These are phyloP conservation scores for Kwoniella sp. DNA, from an alignment of 768 basidiomycete genomes.

Conservation along the genomic window DNA sequence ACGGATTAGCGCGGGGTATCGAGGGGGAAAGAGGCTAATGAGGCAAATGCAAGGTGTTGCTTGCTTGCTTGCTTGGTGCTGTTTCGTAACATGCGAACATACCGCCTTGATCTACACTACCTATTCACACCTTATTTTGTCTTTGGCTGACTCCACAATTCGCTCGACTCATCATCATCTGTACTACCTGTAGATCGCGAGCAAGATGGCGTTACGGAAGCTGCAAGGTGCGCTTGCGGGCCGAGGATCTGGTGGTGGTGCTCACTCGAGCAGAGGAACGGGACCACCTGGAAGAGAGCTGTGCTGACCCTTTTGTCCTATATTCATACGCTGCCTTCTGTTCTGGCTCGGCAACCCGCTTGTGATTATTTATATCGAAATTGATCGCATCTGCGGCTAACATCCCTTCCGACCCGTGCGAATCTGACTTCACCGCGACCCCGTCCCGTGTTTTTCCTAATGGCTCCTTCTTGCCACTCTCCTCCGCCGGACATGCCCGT, in stretches of 20 bases:
- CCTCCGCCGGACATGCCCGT: too few relatives aligned
- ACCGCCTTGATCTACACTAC: background rate
- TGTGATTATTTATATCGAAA: background rate
- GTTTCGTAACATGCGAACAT: background rate
- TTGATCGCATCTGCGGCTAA: too few relatives aligned
- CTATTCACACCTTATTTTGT: background rate
- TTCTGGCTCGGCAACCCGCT: background rate
- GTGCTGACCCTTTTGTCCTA: constrained; percentile 1
- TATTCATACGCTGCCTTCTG: constrained; percentile 8
- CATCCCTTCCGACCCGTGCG: too few relatives aligned
- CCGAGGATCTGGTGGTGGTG: too few relatives aligned
- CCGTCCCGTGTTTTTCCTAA: too few relatives aligned
- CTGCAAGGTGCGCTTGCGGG: constrained; percentile 35
- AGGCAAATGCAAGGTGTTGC: background rate
- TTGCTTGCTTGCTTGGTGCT: background rate
- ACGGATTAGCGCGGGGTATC: background rate
- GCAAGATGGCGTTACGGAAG: constrained; percentile 44
- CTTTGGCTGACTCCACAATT: background rate
- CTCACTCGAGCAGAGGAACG: too few relatives aligned
- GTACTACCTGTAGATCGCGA: background rate
- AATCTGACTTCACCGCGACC: too few relatives aligned
- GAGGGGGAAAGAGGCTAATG: background rate
- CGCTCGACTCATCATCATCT: background rate
- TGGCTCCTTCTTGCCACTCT: too few relatives aligned
- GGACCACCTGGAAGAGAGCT: background rate